Evolutionary conservation across 495 filamentous ascomycete species (phyloP), one percentile per base, ranked within the genome.

Genomic region (Aspergillus ellipticus): DNA sequence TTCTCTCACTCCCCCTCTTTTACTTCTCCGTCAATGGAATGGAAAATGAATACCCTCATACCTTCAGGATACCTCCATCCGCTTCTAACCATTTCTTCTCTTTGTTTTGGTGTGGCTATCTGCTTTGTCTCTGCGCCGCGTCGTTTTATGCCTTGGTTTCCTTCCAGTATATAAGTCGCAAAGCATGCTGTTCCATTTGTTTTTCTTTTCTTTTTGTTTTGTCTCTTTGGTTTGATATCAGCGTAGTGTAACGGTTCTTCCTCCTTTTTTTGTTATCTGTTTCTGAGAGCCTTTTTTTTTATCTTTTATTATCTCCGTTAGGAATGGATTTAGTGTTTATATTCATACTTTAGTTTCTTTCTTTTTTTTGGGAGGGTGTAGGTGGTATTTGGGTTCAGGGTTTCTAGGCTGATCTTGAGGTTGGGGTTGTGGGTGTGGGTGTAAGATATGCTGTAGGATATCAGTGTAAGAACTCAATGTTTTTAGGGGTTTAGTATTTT

Each of bases 181-280:
- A 46, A 42, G 42, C 48, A 53, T 48, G 31, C 9, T 29, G 10
- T 17, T 48, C 13, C 20, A 8, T 43, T 29, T 29, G 29, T 10
- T 16, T 48, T 24, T 47, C 2, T 59, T 29, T 46, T 54, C 52
- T 22, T 59, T 53, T 58, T 47, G 35, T 39, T n/a, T 41, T 45
- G n/a, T 57, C 33, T 49, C 20, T 54, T 52, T 57, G 24, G 46
- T 56, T 49, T 56, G 56, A 64, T 67, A 64, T 67, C 64, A 64
- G 64, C 61, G 55, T 45, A 60, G 56, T 58, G 64, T n/a, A n/a
- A n/a, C 11, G 42, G 37, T 29, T 56, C 33, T 43, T 45, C 17
- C 42, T 59, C 42, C 35, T 55, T 13, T 47, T n/a, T n/a, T n/a
- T n/a, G n/a, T n/a, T n/a, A n/a, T n/a, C n/a, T n/a, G n/a, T n/a